A percentile compares a stretch with the other conserved stretches of the same genome.
Conservation (phyloP, 2,329 filamentous ascomycete species). For the Knufia petricola region DNA sequence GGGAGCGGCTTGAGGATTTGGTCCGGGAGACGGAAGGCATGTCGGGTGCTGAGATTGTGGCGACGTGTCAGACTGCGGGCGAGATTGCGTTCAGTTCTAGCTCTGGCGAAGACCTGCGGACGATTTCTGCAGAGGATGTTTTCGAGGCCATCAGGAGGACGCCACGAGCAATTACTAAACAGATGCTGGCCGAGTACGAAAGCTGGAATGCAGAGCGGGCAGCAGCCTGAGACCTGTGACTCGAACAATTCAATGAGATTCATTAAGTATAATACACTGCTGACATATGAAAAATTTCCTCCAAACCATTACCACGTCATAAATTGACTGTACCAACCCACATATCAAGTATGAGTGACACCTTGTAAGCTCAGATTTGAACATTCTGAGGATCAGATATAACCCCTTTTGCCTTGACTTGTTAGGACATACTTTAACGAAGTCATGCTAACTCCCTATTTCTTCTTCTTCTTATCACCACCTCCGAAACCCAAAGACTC, state of each 20-base stretch:
- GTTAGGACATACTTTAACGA: too few species aligned
- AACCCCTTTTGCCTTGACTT: too few species aligned
- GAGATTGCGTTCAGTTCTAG: constrained; percentile 37
- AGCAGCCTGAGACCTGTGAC: background rate
- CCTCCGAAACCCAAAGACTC: constrained; percentile 46
- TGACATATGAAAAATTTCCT: too few species aligned
- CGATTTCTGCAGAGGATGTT: constrained; percentile 37
- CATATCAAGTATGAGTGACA: too few species aligned
- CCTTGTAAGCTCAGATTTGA: too few species aligned
- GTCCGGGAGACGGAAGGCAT: constrained; percentile 62
- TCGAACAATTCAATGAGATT: constrained; percentile 1
- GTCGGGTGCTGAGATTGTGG: constrained; percentile 74
- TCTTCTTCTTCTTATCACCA: constrained; percentile 42
- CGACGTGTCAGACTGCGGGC: constrained; percentile 45
- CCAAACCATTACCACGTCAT: too few species aligned
- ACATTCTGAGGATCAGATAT: too few species aligned
- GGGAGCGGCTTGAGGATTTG: constrained; percentile 44
- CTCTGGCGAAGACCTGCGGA: constrained; percentile 17
- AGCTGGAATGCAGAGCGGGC: constrained; percentile 16
- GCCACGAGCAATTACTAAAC: constrained; percentile 18
- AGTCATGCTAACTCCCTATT: constrained; percentile 32
- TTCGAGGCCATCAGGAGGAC: constrained; percentile 33
- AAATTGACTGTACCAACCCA: too few species aligned
- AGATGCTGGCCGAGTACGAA: constrained; percentile 19
- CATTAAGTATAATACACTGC: background rate